Base-by-base conservation (phyloP, 805 yeast genomes). In the Ogataea ramenticola region DNA sequence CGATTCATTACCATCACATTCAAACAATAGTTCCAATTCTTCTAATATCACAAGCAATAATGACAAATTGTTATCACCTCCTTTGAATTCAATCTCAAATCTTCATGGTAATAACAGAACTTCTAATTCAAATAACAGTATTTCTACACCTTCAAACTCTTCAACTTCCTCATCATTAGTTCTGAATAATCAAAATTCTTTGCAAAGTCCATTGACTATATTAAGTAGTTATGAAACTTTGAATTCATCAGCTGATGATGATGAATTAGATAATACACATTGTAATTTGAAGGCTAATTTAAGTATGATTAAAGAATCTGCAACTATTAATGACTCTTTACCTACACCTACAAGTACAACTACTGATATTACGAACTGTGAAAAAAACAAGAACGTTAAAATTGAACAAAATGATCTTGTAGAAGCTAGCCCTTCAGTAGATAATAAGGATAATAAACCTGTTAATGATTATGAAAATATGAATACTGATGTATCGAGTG, bases 121-220 rank as follows among this genome's bases (percentile, higher is more conserved):
- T 27, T 26, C 40, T 9, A n/a, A 15, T 7, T 17, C 30, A 22
- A 15, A 36, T n/a, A 21, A 21, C 15, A 36, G 34, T 16, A 29
- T 31, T 26, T 14, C 22, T 4, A 39, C 42, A n/a, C 42, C 43
- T 16, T 32, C 38, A 16, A 32, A 32, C n/a, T 32, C 47, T 7
- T 37, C 44, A 6, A 38, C 49, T 16, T 50, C 53, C 17, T 48
- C 53, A 26, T 42, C 46, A 11, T 35, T 40, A 12, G 41, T 47
- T 6, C 36, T 43, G 31, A 39, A 14, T 4, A 42, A 26, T 38
- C 42, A 12, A 37, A 20, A 43, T 37, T 39, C 39, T 22, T 33
- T 30, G 22, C 36, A 32, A 21, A 32, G 38, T 27, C 43, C 43
- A 17, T 3, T 20, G 24, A 40, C 43, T 35, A 8, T 40, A 6